phyloP scores from a whole-genome alignment of 192 early-diverging fungal species.

The Chytriomyces confervae region DNA sequence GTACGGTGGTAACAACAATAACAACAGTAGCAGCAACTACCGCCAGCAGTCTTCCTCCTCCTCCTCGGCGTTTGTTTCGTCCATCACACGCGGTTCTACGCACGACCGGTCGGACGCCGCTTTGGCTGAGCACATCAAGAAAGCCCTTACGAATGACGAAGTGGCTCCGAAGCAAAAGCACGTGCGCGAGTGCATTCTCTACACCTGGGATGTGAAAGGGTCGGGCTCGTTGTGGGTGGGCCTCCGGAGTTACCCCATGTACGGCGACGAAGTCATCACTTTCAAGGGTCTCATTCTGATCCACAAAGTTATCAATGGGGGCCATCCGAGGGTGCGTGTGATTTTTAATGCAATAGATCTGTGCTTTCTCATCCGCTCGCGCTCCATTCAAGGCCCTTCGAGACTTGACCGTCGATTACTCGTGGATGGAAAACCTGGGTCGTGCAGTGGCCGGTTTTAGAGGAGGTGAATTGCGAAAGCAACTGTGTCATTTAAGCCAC shows the following conservation, averaged over 20 bases:
- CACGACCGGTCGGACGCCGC: constrained; percentile 69
- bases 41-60: too few species aligned
- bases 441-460: constrained; percentile 23
- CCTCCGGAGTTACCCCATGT: constrained; percentile 84
- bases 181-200: constrained; percentile 87
- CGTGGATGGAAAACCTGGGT: constrained; percentile 81
- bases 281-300: constrained; percentile 94
- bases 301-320: constrained; percentile 95
- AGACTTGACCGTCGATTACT: constrained; percentile 78
- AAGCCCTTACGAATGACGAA: constrained; percentile 88
- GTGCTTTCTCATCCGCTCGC: background rate
- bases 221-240: constrained; percentile 85
- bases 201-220: constrained; percentile 92
- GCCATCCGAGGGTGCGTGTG: constrained; percentile 76
- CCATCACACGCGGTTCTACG: background rate
- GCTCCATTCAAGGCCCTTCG: constrained; percentile 66
- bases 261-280: constrained; percentile 92
- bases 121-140: constrained; percentile 85
- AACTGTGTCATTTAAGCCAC: constrained; percentile 33
- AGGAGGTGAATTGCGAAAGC: constrained; percentile 28
- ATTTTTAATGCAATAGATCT: too few species aligned
- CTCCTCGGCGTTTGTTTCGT: background rate
- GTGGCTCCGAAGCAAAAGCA: constrained; percentile 98
- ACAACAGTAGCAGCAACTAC: too few species aligned
- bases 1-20: too few species aligned